Evolutionary conservation across 202 grass and related monocot genomes (phyloP), one percentile per base, ranked within the genome.

Genomic region (Digitaria exilis): DNA sequence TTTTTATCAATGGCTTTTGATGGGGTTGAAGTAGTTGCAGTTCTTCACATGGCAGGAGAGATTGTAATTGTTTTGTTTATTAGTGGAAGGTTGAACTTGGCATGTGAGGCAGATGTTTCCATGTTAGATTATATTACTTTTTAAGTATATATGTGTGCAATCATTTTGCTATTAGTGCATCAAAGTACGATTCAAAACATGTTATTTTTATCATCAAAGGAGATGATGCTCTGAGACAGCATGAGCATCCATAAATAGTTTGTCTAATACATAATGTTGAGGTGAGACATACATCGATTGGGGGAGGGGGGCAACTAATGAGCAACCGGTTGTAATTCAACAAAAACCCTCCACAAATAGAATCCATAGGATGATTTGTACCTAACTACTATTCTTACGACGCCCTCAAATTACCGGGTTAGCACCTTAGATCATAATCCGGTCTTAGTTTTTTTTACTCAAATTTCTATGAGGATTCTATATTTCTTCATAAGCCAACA

Each of bases 81-180:
- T 32, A 49, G 17, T 22, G 3, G 18, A 54, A 14, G 31, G 24
- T 68, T 26, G 59, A 18, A 67, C 67, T 68, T 4, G 39, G 61
- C 88, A 83, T 83, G 84, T 86, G 84, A 79, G 67, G 79, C 24
- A 29, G 79, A 86, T 66, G 79, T 78, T 78, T 41, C n/a, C 12
- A 69, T 49, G 14, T 17, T 72, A 66, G 42, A 72, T 69, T 82
- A 78, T 82, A 79, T 7, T 80, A 51, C 19, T 61, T 34, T 26
- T 44, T 28, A 42, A 73, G 51, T 68, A 61, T 59, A 61, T 6
- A 1, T 11, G 50, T 30, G 24, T 22, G 58, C 73, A 73, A 82
- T 82, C 66, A 73, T 78, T 41, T 59, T 59, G 57, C 58, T 45
- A 81, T 78, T 78, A 82, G 41, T 85, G 72, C 2, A 60, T 81